A percentile compares a stretch with the other conserved stretches of the same genome.
phyloP scores from a whole-genome alignment of 2,329 filamentous ascomycete species.

The Bipolaris bicolor region DNA sequence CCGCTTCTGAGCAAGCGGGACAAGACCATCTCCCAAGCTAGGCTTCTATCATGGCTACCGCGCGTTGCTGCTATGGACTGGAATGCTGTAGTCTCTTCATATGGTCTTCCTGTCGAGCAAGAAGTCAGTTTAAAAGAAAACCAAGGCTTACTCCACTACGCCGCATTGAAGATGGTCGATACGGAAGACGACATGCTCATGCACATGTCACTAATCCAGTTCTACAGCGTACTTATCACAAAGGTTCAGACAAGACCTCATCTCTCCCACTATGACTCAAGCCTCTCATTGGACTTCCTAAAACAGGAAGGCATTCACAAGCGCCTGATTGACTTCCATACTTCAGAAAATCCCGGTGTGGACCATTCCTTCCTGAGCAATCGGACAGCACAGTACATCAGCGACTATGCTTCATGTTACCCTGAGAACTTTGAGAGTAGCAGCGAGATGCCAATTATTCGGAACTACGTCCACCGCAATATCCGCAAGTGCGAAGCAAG shows the following conservation, averaged over 20 bases:
- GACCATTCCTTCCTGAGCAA: slow-evolving; percentile 61
- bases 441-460: slow-evolving; percentile 53
- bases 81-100: slow-evolving; percentile 58
- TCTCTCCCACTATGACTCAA: slow-evolving; percentile 46
- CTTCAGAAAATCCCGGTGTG: slow-evolving; percentile 56
- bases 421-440: slow-evolving; percentile 61
- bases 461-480: slow-evolving; percentile 55
- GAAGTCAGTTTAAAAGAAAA: slow-evolving; percentile 40
- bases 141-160: slow-evolving; percentile 61
- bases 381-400: slow-evolving; percentile 63
- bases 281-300: slow-evolving; percentile 60
- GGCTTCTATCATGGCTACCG: slow-evolving; percentile 64
- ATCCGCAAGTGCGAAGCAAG: slow-evolving; percentile 62
- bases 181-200: slow-evolving; percentile 62
- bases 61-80: slow-evolving; percentile 62
- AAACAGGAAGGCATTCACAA: slow-evolving; percentile 58
- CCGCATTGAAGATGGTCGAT: slow-evolving; percentile 62
- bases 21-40: slow-evolving; percentile 65
- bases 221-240: slow-evolving; percentile 61
- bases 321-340: slow-evolving; percentile 57
- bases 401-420: slow-evolving; percentile 62
- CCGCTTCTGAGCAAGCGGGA: slow-evolving; percentile 56
- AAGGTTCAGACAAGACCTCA: slow-evolving; percentile 45
- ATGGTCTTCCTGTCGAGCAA: slow-evolving; percentile 60
- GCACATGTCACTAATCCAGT: slow-evolving; percentile 65